These are phyloP conservation scores for Nakazawaea holstii DNA, from an alignment of 805 yeast genomes.

Conservation along the genomic window DNA sequence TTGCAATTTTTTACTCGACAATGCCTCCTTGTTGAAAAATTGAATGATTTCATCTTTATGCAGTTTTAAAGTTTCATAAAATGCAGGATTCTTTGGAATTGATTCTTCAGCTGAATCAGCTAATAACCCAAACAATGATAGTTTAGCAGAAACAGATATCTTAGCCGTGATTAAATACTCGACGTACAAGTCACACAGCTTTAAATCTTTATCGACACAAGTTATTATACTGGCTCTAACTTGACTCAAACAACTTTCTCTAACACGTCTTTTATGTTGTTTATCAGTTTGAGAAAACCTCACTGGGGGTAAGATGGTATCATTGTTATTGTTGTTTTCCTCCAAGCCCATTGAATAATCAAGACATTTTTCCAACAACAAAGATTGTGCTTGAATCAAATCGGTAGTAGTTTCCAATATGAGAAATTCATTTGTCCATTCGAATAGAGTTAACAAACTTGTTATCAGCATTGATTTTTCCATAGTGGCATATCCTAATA, in stretches of 20 bases:
- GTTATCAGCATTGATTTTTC: conserved; percentile 44
- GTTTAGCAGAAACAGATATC: conserved; percentile 1
- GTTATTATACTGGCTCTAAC: background rate
- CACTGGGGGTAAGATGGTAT: conserved; percentile 15
- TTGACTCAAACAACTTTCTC: conserved; percentile 2
- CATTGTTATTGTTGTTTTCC: conserved; percentile 13
- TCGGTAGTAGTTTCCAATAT: conserved; percentile 15
- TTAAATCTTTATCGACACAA: conserved; percentile 8
- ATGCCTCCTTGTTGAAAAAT: conserved; percentile 32
- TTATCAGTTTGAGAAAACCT: conserved; percentile 1
- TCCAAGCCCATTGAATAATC: conserved; percentile 24
- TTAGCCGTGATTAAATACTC: background rate
- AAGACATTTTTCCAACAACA: conserved; percentile 35
- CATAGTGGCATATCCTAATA: conserved; percentile 26
- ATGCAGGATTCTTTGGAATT: conserved; percentile 11
- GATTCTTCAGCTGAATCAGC: conserved; percentile 1
- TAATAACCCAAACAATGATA: conserved; percentile 2
- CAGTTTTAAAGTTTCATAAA: conserved; percentile 7
- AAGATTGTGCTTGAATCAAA: conserved; percentile 27
- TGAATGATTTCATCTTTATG: conserved; percentile 17
- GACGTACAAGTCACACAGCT: conserved; percentile 10
- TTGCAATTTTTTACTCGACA: conserved; percentile 39
- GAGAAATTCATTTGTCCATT: conserved; percentile 46
- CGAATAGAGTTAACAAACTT: conserved; percentile 51
- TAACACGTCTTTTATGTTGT: conserved; percentile 8